These are phyloP conservation scores for Leucocoprinus leucothites DNA, from an alignment of 768 basidiomycete species.

Conservation along the genomic window DNA sequence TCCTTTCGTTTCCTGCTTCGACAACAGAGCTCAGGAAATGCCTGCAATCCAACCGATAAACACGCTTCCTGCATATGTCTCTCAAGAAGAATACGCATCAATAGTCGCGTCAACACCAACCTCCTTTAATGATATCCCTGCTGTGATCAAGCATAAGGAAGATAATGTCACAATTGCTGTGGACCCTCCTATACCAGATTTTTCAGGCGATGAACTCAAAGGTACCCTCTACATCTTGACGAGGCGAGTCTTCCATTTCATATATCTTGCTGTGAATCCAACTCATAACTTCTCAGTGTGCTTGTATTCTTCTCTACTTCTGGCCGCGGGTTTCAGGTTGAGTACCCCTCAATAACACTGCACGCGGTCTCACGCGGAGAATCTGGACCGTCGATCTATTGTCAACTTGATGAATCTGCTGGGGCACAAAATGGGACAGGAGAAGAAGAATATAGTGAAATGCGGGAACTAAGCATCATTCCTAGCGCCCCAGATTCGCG, in stretches of 20 bases:
- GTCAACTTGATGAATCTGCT: conserved; percentile 78
- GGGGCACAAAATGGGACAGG: conserved; percentile 34
- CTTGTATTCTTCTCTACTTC: conserved; percentile 74
- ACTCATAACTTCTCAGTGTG: conserved; percentile 33
- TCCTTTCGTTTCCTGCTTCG: background rate
- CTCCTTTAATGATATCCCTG: conserved; percentile 83
- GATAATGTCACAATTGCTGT: conserved; percentile 65
- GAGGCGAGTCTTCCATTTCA: conserved; percentile 38
- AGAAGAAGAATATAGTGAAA: conserved; percentile 40
- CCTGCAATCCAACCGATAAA: conserved; percentile 35
- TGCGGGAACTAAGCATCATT: conserved; percentile 81
- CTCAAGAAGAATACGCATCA: conserved; percentile 62
- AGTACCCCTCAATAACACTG: conserved; percentile 87
- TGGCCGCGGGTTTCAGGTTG: conserved; percentile 75
- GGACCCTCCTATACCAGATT: conserved; percentile 65
- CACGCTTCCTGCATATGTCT: conserved; percentile 33
- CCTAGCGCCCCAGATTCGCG: conserved; percentile 57
- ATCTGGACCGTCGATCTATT: conserved; percentile 75
- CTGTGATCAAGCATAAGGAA: conserved; percentile 74
- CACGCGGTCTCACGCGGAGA: conserved; percentile 86
- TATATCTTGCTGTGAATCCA: conserved; percentile 5
- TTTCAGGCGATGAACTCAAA: conserved; percentile 45
- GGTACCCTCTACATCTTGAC: conserved; percentile 86
- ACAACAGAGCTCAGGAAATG: conserved; percentile 24
- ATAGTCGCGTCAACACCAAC: conserved; percentile 77